Evolutionary conservation across 306 rosid species (phyloP).

Genomic region (Elaeagnus macrophylla): DNA sequence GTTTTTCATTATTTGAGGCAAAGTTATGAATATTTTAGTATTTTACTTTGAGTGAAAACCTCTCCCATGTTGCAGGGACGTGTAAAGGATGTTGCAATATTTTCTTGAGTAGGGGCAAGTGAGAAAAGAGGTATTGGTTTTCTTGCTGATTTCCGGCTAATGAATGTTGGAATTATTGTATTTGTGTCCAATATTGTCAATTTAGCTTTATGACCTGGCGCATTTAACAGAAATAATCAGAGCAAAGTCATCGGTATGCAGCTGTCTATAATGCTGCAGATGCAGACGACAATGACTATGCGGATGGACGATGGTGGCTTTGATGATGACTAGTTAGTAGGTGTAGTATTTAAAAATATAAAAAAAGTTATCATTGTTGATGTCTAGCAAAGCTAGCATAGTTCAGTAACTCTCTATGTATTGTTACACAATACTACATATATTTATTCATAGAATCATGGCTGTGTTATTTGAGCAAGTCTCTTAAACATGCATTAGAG

Average conservation of each 20-base stretch:
- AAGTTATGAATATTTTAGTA: no score
- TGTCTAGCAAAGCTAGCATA: no score
- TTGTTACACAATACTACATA: no score
- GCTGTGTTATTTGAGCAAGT: no score
- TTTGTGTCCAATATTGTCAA: no score
- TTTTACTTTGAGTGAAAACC: not conserved
- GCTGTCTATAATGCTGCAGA: conserved; percentile 16
- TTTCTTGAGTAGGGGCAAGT: conserved; percentile 90
- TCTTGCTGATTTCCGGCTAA: conserved; percentile 61
- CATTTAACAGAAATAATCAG: no score
- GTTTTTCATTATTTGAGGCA: not conserved
- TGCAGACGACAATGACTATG: conserved; percentile 28
- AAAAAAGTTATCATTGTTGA: no score
- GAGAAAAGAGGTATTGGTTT: conserved; percentile 63
- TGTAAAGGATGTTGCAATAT: conserved; percentile 77
- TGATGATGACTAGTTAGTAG: conserved; percentile 19
- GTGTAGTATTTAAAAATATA: no score
- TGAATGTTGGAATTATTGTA: conserved; percentile 94
- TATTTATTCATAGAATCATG: no score
- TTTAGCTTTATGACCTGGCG: no score
- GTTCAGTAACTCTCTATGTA: no score
- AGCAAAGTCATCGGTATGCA: conserved; percentile 74
- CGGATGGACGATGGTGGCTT: conserved; percentile 30
- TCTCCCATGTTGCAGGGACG: conserved; percentile 53
- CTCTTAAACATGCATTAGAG: no score